Evolutionary conservation across 768 basidiomycete species (phyloP).

Genomic region (Calocera cornea): DNA sequence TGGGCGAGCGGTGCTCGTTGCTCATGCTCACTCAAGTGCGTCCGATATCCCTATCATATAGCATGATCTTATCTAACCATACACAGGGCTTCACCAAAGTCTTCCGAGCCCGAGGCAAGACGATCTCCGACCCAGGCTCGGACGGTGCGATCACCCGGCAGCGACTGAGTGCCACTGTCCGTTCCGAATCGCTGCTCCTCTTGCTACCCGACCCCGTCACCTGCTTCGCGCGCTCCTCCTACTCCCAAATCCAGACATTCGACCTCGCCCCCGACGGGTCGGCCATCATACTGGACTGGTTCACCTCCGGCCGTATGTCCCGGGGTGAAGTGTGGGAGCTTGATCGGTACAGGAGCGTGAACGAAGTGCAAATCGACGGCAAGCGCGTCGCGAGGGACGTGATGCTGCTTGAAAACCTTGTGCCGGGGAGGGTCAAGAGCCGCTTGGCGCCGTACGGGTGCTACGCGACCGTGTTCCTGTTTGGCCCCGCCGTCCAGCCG

Average conservation of each 20-base stretch:
- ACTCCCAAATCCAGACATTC: slow-evolving; percentile 75
- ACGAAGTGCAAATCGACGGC: slow-evolving; percentile 62
- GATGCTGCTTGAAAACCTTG: slow-evolving; percentile 48
- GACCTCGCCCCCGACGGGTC: slow-evolving; percentile 46
- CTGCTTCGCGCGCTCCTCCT: slow-evolving; percentile 72
- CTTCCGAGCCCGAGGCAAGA: slow-evolving; percentile 52
- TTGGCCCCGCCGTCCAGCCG: slow-evolving; percentile 45
- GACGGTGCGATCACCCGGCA: slow-evolving; percentile 38
- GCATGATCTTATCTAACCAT: neutral
- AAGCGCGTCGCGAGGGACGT: slow-evolving; percentile 61
- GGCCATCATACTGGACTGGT: slow-evolving; percentile 73
- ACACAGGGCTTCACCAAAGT: slow-evolving; percentile 83
- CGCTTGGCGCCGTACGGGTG: slow-evolving; percentile 71
- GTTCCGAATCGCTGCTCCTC: slow-evolving; percentile 44
- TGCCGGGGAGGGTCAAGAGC: slow-evolving; percentile 38
- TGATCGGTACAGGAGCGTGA: slow-evolving; percentile 67
- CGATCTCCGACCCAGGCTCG: slow-evolving; percentile 8
- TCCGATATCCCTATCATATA: slow-evolving; percentile 1
- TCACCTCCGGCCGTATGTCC: slow-evolving; percentile 74
- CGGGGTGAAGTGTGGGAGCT: slow-evolving; percentile 85
- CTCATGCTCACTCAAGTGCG: slow-evolving; percentile 75
- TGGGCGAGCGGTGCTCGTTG: slow-evolving; percentile 44
- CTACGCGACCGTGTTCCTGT: slow-evolving; percentile 75
- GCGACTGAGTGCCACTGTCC: slow-evolving; percentile 44
- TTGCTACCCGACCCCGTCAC: slow-evolving; percentile 88